Evolutionary conservation across 768 basidiomycete genomes (phyloP).

Genomic region (Lactarius evosmus): DNA sequence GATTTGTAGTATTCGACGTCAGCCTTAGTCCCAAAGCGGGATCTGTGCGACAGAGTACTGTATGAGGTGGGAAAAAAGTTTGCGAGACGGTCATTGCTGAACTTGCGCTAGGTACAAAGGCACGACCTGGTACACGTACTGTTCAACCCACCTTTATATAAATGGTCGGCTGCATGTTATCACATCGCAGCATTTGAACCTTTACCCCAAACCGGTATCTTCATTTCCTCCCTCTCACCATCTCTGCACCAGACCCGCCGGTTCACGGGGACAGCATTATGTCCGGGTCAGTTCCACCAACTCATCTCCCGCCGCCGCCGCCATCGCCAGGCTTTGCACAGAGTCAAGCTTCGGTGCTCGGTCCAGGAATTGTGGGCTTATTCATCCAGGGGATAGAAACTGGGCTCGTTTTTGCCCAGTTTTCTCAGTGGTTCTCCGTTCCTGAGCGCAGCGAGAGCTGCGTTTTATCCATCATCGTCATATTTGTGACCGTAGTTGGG

Average conservation of each 20-base stretch:
- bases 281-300: not conserved
- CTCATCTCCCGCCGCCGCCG: not conserved
- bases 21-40: too few species aligned
- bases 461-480: not conserved
- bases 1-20: too few species aligned
- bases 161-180: not conserved
- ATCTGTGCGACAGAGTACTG: too few species aligned
- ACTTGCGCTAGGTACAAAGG: too few species aligned
- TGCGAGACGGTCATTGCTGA: too few species aligned
- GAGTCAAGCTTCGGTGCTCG: not conserved
- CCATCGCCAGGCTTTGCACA: not conserved
- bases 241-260: not conserved
- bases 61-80: too few species aligned
- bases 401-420: slow-evolving; percentile 1
- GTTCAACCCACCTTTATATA: too few species aligned
- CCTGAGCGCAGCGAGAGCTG: not conserved
- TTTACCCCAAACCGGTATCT: not conserved
- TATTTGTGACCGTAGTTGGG: slow-evolving; percentile 8
- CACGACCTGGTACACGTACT: too few species aligned
- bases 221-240: not conserved
- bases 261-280: not conserved
- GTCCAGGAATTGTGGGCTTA: not conserved
- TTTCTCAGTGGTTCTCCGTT: slow-evolving; percentile 2
- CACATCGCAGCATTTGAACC: not conserved
- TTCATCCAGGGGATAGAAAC: slow-evolving; percentile 7